Base-by-base conservation (phyloP, 1,284 basidiomycete genomes). In the Nidula niveotomentosa region DNA sequence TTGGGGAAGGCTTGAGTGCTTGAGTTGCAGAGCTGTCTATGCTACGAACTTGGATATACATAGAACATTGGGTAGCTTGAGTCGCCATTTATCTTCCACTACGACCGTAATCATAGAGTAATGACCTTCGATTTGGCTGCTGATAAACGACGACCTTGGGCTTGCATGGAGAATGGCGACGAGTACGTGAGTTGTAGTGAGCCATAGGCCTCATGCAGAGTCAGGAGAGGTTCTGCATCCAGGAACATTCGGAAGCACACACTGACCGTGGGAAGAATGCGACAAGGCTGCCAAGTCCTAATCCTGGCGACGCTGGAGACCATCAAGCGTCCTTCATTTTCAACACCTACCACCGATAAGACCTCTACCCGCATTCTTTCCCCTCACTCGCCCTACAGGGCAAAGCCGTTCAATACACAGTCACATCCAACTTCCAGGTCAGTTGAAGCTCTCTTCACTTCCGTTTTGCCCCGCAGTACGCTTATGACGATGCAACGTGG, bases 301-400 rank as follows among this genome's bases (percentile, higher is more conserved):
- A 23, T 23, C 23, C 23, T 23, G 23, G 23, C 23, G n/a, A 33
- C 37, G 49, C 36, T 49, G 23, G 47, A 33, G 37, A 12, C 51
- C 37, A 47, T 47, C 45, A 47, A 36, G 41, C 48, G 67, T 72
- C 71, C 68, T 70, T 74, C 70, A 67, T 73, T 75, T 70, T 73
- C 68, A 70, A 70, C 65, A 71, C 68, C 64, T 69, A 69, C 69
- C 71, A 69, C 67, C 71, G 69, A 72, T 71, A 75, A 71, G 62
- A 65, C 63, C 70, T n/a, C 68, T 67, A 58, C 63, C 69, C 68
- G 73, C 78, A 75, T 74, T 80, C 78, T 67, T 79, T 80, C 77
- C 73, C 75, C 85, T 78, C 88, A 91, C 88, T 84, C 76, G 90
- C 89, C 88, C 89, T 76, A 79, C 88, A 89, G 88, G 89, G 89